A percentile compares a stretch with the other conserved stretches of the same genome.
phyloP scores from a whole-genome alignment of 805 yeast genomes.

The Starmerella potacharoeniae region DNA sequence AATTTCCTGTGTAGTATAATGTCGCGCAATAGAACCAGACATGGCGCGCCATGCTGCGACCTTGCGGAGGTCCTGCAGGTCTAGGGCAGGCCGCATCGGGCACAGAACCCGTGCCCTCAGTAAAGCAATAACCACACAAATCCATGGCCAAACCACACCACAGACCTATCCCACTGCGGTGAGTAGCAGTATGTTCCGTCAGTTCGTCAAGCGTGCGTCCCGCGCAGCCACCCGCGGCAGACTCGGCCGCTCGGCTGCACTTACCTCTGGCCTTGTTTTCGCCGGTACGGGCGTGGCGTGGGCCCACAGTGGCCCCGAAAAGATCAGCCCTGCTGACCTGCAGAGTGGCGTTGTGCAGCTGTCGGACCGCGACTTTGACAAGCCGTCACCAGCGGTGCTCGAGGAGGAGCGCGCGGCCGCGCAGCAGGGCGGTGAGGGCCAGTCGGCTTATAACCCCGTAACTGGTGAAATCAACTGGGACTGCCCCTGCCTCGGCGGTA shows the following conservation, averaged over 20 bases:
- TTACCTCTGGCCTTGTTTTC: neutral
- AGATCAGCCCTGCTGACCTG: neutral
- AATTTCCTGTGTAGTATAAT: too few relatives aligned
- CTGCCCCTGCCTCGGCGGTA: constrained; percentile 98
- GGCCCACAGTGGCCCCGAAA: constrained; percentile 1
- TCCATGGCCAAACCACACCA: neutral
- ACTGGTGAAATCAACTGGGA: constrained; percentile 99
- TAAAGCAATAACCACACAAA: neutral
- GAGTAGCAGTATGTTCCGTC: neutral
- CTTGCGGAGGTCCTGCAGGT: neutral
- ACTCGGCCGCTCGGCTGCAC: neutral
- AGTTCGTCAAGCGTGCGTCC: neutral
- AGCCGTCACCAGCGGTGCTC: neutral
- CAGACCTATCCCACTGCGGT: neutral
- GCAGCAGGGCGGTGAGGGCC: neutral
- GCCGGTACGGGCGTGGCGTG: constrained; percentile 1
- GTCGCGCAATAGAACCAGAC: too few relatives aligned
- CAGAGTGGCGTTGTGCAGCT: constrained; percentile 3
- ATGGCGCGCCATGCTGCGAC: too few relatives aligned
- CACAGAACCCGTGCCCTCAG: neutral
- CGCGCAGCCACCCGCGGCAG: neutral
- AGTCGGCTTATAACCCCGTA: constrained; percentile 66
- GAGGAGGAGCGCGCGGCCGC: neutral
- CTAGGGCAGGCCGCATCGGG: neutral
- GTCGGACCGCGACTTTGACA: neutral